These are phyloP conservation scores for Sindora glabra DNA, from an alignment of 306 rosid species.

Conservation along the genomic window DNA sequence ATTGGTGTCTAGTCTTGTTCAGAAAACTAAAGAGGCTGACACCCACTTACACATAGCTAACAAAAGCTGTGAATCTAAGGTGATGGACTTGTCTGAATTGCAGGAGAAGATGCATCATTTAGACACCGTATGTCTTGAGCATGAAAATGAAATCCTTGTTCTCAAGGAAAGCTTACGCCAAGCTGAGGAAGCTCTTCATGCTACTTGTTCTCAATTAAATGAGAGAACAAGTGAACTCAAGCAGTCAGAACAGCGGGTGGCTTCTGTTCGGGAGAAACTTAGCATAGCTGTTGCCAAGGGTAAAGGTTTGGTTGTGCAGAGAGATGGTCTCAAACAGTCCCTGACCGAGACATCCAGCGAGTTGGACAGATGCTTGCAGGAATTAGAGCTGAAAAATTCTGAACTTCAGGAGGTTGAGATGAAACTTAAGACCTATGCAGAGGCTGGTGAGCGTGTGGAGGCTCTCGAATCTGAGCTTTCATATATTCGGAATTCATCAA, in stretches of 20 bases:
- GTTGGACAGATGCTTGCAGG: constrained; percentile 77
- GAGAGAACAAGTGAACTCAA: constrained; percentile 63
- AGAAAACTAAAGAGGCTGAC: constrained; percentile 54
- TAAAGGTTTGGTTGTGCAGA: constrained; percentile 86
- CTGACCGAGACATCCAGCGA: constrained; percentile 74
- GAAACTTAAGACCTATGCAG: constrained; percentile 70
- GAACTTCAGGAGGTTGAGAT: constrained; percentile 73
- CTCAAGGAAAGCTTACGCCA: constrained; percentile 72
- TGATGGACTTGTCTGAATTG: constrained; percentile 45
- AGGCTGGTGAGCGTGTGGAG: constrained; percentile 91
- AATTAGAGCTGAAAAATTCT: constrained; percentile 63
- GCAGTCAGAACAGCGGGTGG: constrained; percentile 77
- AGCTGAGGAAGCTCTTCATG: constrained; percentile 54
- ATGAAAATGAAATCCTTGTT: constrained; percentile 57
- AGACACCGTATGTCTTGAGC: constrained; percentile 46
- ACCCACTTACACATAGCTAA: constrained; percentile 39
- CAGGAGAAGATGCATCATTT: constrained; percentile 43
- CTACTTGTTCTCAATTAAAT: constrained; percentile 43
- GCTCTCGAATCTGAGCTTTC: constrained; percentile 97
- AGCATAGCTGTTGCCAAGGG: constrained; percentile 97
- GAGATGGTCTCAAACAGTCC: constrained; percentile 81
- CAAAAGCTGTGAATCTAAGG: constrained; percentile 41
- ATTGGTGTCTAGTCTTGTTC: constrained; percentile 58
- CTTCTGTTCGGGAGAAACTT: constrained; percentile 83
- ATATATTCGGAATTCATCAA: constrained; percentile 95